Evolutionary conservation across 176 grass and related monocot genomes (phyloP), one percentile per base, ranked within the genome.

Genomic region (Oryza glumipatula): DNA sequence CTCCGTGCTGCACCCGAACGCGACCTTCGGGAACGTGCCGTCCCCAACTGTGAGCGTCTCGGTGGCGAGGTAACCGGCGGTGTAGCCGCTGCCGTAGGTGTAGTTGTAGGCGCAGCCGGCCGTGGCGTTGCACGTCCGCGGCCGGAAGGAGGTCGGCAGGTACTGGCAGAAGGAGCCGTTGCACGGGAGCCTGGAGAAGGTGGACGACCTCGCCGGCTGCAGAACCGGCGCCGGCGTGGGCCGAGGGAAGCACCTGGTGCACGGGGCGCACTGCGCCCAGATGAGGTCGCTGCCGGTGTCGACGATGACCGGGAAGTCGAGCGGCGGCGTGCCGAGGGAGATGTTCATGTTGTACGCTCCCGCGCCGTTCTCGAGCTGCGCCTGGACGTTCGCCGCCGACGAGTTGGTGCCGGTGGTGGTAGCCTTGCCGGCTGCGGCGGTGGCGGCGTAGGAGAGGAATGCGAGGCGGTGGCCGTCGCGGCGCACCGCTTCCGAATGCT

Each of bases 261-360:
- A 94, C 0, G 77, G 78, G 6, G 63, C 43, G 61, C 89, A 92
- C 79, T 92, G 87, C 23, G 84, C 86, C 92, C 92, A 94, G 21
- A 70, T 81, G 66, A 91, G 89, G 72, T 91, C 64, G 84, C 92
- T 94, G 21, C 89, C 86, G 17, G 86, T 89, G 76, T 87, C 87
- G 72, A 89, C 54, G 52, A 87, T 68, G 14, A 70, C 84, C 1
- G 65, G 49, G 82, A 89, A 84, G 26, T 38, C 45, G 24, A 88
- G 73, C 1, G 41, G 71, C 74, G 92, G 87, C 65, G 87, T 94
- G 56, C 92, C 92, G 35, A 36, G 4, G 35, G 35, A 36, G 4
- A 36, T 1, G 52, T 19, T 80, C 81, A 94, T 89, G 26, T 85
- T 49, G 81, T 92, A 94, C 11, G 76, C 41, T 3, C 67, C 83